Conservation (phyloP, 352 stramenopile species). For the Pythium aquatile region DNA sequence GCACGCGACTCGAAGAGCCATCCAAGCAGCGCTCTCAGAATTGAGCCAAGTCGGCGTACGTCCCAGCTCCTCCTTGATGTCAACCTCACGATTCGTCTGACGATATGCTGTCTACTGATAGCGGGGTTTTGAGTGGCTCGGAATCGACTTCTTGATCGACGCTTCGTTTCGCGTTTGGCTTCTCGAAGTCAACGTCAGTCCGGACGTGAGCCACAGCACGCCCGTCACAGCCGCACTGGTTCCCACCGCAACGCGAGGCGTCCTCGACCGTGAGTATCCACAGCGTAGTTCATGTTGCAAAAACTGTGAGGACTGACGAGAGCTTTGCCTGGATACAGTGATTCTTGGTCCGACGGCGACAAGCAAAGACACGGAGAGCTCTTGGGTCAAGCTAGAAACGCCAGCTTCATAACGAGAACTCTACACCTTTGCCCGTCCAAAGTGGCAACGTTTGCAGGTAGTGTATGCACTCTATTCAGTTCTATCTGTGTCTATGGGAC, state of each 20-base stretch:
- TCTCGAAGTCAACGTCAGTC: slow-evolving; percentile 87
- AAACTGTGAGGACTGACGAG: neutral
- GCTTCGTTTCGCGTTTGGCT: slow-evolving; percentile 57
- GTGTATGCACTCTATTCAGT: neutral
- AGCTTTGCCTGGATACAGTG: slow-evolving; percentile 2
- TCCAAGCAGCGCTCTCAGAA: slow-evolving; percentile 43
- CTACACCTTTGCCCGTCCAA: too few relatives aligned
- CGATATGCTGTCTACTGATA: slow-evolving; percentile 17
- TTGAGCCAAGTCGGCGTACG: slow-evolving; percentile 54
- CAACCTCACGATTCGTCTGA: too few relatives aligned
- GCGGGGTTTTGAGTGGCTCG: slow-evolving; percentile 84
- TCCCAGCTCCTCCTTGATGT: neutral
- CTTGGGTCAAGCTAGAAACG: slow-evolving; percentile 14
- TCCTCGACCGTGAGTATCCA: slow-evolving; percentile 41
- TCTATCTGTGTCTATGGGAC: neutral
- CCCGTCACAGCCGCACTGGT: slow-evolving; percentile 49
- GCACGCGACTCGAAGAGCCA: slow-evolving; percentile 31
- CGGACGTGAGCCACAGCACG: slow-evolving; percentile 83
- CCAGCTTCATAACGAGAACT: neutral
- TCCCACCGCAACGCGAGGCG: slow-evolving; percentile 46
- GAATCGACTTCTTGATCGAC: slow-evolving; percentile 82
- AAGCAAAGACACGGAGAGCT: neutral
- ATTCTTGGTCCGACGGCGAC: neutral
- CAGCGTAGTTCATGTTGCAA: neutral
- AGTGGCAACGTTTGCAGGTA: neutral